phyloP scores from a whole-genome alignment of 169 alveolate genomes.

The Babesia gibsoni region DNA sequence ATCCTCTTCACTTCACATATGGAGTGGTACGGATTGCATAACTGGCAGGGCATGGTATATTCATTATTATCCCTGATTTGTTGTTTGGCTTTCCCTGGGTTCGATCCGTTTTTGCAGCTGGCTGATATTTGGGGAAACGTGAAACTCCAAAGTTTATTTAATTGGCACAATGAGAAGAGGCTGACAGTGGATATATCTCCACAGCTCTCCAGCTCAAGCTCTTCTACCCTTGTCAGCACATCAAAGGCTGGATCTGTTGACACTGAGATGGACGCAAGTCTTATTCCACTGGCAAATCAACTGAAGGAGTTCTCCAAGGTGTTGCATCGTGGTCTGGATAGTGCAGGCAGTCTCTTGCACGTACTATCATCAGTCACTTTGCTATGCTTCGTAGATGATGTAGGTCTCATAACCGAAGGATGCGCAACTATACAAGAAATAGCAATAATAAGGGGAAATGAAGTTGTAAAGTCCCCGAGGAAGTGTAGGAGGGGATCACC shows the following conservation, averaged over 20 bases:
- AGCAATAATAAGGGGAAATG: conserved; percentile 35
- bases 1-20: conserved; percentile 4
- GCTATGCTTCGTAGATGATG: conserved; percentile 58
- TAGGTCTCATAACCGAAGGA: conserved; percentile 52
- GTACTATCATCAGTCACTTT: conserved; percentile 49
- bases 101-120: conserved; percentile 53
- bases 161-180: conserved; percentile 55
- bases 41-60: background rate
- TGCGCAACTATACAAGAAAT: conserved; percentile 54
- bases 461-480: background rate
- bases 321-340: conserved; percentile 39
- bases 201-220: conserved; percentile 39
- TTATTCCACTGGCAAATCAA: conserved; percentile 43
- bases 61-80: conserved; percentile 6
- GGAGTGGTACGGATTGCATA: background rate
- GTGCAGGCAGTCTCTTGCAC: conserved; percentile 38
- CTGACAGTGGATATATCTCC: conserved; percentile 43
- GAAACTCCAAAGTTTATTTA: conserved; percentile 51
- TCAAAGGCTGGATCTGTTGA: conserved; percentile 50
- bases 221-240: conserved; percentile 13
- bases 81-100: conserved; percentile 48
- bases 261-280: conserved; percentile 53
- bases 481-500: background rate
- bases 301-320: conserved; percentile 43
- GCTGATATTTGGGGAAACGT: conserved; percentile 66